These are phyloP conservation scores for Hyphodiscus sp. DNA, from an alignment of 2,329 filamentous ascomycete genomes.

Conservation along the genomic window DNA sequence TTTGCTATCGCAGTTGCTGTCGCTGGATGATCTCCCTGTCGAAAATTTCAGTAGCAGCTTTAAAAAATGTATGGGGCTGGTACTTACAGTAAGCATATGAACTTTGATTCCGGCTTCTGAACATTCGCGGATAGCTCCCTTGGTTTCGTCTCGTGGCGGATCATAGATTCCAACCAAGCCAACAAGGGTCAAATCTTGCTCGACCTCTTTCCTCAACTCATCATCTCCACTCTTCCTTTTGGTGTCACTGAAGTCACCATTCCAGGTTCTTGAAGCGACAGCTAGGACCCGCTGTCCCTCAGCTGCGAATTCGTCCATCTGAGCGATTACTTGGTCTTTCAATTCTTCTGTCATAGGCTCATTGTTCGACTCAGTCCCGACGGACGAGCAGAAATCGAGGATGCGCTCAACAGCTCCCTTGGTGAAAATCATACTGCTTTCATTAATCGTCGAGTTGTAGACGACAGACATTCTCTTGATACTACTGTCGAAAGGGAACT, in stretches of 20 bases:
- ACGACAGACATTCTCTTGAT: constrained; percentile 63
- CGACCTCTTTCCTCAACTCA: constrained; percentile 35
- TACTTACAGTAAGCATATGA: constrained; percentile 54
- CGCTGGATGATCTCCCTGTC: neutral
- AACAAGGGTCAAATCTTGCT: constrained; percentile 46
- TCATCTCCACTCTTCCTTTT: constrained; percentile 16
- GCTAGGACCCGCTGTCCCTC: constrained; percentile 56
- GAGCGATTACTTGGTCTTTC: constrained; percentile 42
- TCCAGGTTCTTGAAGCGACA: constrained; percentile 38
- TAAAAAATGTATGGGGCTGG: neutral
- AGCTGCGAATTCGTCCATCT: constrained; percentile 49
- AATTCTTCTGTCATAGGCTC: constrained; percentile 34
- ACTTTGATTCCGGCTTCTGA: constrained; percentile 64
- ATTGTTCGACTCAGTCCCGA: constrained; percentile 36
- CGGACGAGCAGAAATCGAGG: constrained; percentile 46
- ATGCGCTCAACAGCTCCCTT: constrained; percentile 59
- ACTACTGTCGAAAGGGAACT: constrained; percentile 58
- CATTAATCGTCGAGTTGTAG: constrained; percentile 34
- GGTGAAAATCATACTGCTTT: constrained; percentile 42
- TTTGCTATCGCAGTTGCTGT: constrained; percentile 1
- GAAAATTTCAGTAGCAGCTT: neutral
- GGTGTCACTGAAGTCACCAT: constrained; percentile 15
- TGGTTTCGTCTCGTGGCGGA: constrained; percentile 52
- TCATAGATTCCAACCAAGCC: constrained; percentile 53
- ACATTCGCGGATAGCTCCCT: constrained; percentile 51